Evolutionary conservation across 495 filamentous ascomycete genomes (phyloP), one percentile per base, ranked within the genome.

Genomic region (Jackrogersella minutella): DNA sequence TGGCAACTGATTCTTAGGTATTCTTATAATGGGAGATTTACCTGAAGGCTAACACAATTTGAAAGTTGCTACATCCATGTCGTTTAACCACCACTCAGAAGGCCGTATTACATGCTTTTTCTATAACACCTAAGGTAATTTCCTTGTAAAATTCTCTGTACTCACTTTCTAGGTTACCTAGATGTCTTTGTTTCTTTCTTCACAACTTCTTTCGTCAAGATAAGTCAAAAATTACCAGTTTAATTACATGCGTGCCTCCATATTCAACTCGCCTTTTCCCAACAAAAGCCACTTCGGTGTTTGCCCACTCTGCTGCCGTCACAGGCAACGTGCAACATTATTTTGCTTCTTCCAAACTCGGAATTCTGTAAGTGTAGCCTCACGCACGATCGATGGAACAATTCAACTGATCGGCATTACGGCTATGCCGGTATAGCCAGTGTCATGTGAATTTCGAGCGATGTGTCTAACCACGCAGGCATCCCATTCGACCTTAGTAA

Each of bases 51-150:
- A 51, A 55, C 22, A 55, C 51, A 63, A 55, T 11, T 36, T 41
- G 22, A n/a, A 7, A 24, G 43, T 31, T n/a, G 44, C 44, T 49
- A 17, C 44, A 58, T 47, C 30, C 30, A 39, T 4, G 58, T 68
- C 68, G 68, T 70, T 70, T 70, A 70, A 54, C 68, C 49, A 21
- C 68, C 68, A 70, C 58, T 70, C n/a, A 62, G 57, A 50, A 54
- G 30, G 3, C 52, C 13, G 51, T 47, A 17, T 50, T 54, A 21
- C 1, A 13, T 55, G 21, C 41, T 43, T 57, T 24, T 59, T n/a
- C n/a, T n/a, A n/a, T n/a, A n/a, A n/a, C n/a, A n/a, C n/a, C n/a
- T n/a, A n/a, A n/a, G n/a, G n/a, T n/a, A n/a, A n/a, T n/a, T n/a
- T n/a, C n/a, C n/a, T n/a, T n/a, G 37, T 52, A 62, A 43, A 11